phyloP scores from a whole-genome alignment of 2,329 filamentous ascomycete genomes.

The Ophiocordyceps robertsii region DNA sequence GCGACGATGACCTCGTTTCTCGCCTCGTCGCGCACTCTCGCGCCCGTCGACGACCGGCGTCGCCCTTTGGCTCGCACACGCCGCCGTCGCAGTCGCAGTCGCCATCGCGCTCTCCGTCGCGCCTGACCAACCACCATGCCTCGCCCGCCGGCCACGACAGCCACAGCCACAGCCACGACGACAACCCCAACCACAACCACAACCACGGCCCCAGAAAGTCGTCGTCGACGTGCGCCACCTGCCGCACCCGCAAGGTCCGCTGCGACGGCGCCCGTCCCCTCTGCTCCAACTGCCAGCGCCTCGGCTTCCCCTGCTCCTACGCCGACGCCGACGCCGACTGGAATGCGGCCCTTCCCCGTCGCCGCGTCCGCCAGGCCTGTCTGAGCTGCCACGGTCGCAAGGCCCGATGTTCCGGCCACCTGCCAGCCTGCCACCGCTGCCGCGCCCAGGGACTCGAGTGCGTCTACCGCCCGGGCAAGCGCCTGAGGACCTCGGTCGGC shows the following conservation, averaged over 20 bases:
- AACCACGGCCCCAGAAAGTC: slow-evolving; percentile 3
- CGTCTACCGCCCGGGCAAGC: slow-evolving; percentile 37
- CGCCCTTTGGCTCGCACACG: no score
- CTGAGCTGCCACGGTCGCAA: slow-evolving; percentile 45
- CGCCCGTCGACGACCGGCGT: no score
- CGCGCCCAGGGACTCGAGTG: slow-evolving; percentile 40
- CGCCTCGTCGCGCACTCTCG: no score
- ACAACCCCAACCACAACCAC: no score
- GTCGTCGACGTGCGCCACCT: slow-evolving; percentile 38
- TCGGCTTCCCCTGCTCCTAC: slow-evolving; percentile 44
- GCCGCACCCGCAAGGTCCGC: slow-evolving; percentile 42
- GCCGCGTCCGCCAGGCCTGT: slow-evolving; percentile 43
- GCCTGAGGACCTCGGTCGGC: slow-evolving; percentile 8
- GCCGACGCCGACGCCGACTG: slow-evolving; percentile 30
- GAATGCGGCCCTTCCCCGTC: slow-evolving; percentile 34
- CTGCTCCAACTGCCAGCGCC: slow-evolving; percentile 45
- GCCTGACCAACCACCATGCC: background rate
- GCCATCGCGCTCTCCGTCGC: background rate
- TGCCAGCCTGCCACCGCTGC: slow-evolving; percentile 37
- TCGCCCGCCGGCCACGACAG: no score
- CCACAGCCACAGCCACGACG: no score
- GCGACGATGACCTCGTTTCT: no score
- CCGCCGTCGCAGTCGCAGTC: background rate
- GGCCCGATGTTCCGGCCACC: slow-evolving; percentile 43
- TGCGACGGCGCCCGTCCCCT: slow-evolving; percentile 39